Conservation (phyloP, 768 basidiomycete species). For the Royoungia palumana region DNA sequence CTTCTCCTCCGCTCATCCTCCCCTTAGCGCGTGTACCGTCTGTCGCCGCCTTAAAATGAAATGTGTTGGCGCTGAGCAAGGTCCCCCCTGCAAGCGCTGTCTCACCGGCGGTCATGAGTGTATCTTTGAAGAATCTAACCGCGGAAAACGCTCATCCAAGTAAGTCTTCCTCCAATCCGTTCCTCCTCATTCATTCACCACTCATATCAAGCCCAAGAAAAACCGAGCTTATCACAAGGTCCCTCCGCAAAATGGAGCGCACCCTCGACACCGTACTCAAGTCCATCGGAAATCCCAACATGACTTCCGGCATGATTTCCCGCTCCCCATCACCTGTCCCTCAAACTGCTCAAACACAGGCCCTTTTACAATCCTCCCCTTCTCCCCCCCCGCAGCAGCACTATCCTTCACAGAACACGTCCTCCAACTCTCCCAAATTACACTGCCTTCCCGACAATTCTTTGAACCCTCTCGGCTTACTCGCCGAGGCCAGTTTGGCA, state of each 20-base stretch:
- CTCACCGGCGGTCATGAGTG: constrained; percentile 79
- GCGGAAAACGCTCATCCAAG: constrained; percentile 89
- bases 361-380: constrained; percentile 47
- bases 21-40: constrained; percentile 78
- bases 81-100: constrained; percentile 90
- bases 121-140: constrained; percentile 94
- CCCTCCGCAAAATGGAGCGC: constrained; percentile 86
- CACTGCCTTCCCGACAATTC: constrained; percentile 91
- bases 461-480: constrained; percentile 86
- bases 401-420: constrained; percentile 21
- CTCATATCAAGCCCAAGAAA: constrained; percentile 53
- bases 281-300: constrained; percentile 81
- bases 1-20: constrained; percentile 9
- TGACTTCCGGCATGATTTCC: constrained; percentile 77
- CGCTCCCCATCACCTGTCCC: constrained; percentile 70
- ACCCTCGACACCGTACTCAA: constrained; percentile 90
- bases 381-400: constrained; percentile 47
- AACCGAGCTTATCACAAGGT: constrained; percentile 77
- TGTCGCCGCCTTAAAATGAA: constrained; percentile 94
- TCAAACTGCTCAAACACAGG: constrained; percentile 50
- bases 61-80: constrained; percentile 86
- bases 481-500: constrained; percentile 86
- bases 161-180: constrained; percentile 32
- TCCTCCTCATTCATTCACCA: constrained; percentile 25
- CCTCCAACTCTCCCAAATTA: constrained; percentile 71